Conservation (phyloP, 345 rosid genomes). For the Cardiospermum halicacabum region DNA sequence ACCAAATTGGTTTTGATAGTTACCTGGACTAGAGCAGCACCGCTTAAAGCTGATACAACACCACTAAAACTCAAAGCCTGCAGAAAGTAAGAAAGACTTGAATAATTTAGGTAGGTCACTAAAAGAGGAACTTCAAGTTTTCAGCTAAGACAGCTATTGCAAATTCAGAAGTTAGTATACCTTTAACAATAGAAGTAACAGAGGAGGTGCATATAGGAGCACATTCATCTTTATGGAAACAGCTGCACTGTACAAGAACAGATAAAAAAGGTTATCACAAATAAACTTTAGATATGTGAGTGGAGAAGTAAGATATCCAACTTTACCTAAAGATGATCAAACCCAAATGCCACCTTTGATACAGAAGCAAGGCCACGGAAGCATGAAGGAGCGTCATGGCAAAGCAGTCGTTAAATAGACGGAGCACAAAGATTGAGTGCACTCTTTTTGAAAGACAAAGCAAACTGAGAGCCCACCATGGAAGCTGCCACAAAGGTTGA, state of each 20-base stretch:
- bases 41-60: constrained; percentile 69
- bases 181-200: constrained; percentile 74
- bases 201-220: constrained; percentile 83
- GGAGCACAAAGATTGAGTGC: constrained; percentile 91
- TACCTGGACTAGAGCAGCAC: constrained; percentile 94
- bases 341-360: constrained; percentile 74
- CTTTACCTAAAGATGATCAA: constrained; percentile 73
- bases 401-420: constrained; percentile 89
- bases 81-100: constrained; percentile 14
- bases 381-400: constrained; percentile 88
- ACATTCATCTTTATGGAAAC: constrained; percentile 96
- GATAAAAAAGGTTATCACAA: constrained; percentile 9
- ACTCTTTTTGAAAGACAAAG: constrained; percentile 85
- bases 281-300: constrained; percentile 9
- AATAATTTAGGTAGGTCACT: constrained; percentile 14
- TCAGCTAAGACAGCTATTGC: not conserved
- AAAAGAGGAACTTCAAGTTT: constrained; percentile 3
- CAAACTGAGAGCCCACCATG: constrained; percentile 87
- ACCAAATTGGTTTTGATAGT: constrained; percentile 15
- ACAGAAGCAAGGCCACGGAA: constrained; percentile 57
- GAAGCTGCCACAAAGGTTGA: constrained; percentile 50
- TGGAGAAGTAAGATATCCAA: constrained; percentile 11
- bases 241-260: constrained; percentile 48
- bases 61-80: constrained; percentile 77
- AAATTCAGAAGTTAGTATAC: constrained; percentile 29